phyloP scores from a whole-genome alignment of 1,284 basidiomycete genomes.

The Uromyces viciae-fabae region DNA sequence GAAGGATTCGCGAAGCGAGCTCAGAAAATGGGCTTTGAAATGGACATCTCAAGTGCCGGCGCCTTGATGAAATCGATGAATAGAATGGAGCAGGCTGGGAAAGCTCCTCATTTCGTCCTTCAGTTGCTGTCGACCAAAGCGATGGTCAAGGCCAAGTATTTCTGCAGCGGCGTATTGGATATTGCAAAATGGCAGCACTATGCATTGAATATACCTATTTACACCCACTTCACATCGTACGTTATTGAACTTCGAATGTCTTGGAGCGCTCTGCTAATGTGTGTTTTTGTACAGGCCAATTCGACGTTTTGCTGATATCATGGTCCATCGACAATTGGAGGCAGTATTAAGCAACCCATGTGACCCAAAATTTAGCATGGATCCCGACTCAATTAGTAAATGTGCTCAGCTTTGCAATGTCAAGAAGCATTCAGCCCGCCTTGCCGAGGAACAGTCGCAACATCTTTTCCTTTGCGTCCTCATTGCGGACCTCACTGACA shows the following conservation, averaged over 20 bases:
- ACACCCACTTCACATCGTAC: constrained; percentile 82
- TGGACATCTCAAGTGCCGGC: constrained; percentile 75
- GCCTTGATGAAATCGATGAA: constrained; percentile 79
- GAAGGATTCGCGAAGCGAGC: constrained; percentile 74
- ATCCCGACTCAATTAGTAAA: constrained; percentile 93
- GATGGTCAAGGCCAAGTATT: constrained; percentile 89
- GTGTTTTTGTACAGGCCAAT: constrained; percentile 48
- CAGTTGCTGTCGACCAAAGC: constrained; percentile 80
- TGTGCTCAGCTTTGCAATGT: constrained; percentile 87
- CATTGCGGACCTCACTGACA: constrained; percentile 84
- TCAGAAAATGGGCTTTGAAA: constrained; percentile 72
- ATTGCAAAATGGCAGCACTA: constrained; percentile 97
- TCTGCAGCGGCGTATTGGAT: constrained; percentile 98
- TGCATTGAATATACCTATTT: constrained; percentile 81
- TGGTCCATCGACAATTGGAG: constrained; percentile 95
- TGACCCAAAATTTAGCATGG: constrained; percentile 89
- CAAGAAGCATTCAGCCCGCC: constrained; percentile 79
- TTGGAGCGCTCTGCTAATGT: too few species aligned
- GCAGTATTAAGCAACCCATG: constrained; percentile 69
- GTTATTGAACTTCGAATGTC: constrained; percentile 20
- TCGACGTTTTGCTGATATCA: constrained; percentile 74
- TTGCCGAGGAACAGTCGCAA: constrained; percentile 92
- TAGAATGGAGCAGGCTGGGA: constrained; percentile 65
- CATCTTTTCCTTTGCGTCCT: constrained; percentile 93
- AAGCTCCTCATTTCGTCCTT: constrained; percentile 66